Base-by-base conservation (phyloP, 306 rosid species). In the Castanea crenata region DNA sequence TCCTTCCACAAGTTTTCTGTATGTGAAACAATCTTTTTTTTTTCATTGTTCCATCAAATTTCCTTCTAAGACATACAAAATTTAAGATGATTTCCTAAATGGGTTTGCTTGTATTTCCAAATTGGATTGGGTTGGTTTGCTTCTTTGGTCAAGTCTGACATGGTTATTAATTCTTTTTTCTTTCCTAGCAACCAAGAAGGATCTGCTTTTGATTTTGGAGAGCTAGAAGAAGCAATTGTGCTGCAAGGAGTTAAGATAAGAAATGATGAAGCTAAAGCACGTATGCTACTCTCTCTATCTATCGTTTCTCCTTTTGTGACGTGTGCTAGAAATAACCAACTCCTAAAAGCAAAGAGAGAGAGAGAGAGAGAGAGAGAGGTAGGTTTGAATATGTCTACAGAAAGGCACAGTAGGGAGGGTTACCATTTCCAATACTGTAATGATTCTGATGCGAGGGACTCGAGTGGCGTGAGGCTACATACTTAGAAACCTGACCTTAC, bases 141-240 rank as follows among this genome's bases (percentile, higher is more conserved):
- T 8, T 64, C 51, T 61, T 9, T 18, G 52, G 29, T 49, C 49
- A 41, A 5, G 15, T 69, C 76, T 64, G 65, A 84, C 71, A 55
- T 55, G 57, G 21, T 14, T 74, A 61, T 78, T 19, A 20, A 13
- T 75, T 13, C 19, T 21, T 78, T 75, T 75, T 52, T 59, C 38
- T 19, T 71, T 58, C 69, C 71, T 80, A 91, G 97, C 1, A 90
- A 89, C 85, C 91, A 92, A 87, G 87, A 83, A 56, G 94, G 90
- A 11, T 78, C 94, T 13, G 78, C 87, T 81, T 95, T 93, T 86
- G 94, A 88, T 89, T 95, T 92, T 85, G 98, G 96, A 55, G 99
- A 93, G 88, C 91, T 93, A 65, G 96, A 95, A 87, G 97, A 95
- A 78, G 99, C 98, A 73, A 90, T 95, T 46, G 94, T 78, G 67